These are phyloP conservation scores for Sideroxylon spinosum DNA, from an alignment of 179 eudicot genomes.

Conservation along the genomic window DNA sequence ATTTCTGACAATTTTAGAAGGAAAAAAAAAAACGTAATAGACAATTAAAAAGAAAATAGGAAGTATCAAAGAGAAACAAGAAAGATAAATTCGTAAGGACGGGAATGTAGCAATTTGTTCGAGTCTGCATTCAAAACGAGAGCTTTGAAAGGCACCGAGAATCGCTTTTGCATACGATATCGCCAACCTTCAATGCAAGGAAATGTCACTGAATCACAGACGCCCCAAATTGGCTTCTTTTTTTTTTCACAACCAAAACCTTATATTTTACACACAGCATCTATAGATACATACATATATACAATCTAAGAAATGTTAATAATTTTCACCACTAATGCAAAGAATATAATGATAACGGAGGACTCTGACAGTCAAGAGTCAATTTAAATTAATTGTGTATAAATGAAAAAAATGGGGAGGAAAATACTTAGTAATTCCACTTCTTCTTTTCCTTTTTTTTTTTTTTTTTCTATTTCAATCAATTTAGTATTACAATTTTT, in stretches of 20 bases:
- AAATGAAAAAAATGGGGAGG: too few species aligned
- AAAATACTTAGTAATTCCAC: too few species aligned
- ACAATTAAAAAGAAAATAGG: neutral
- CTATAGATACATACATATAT: neutral
- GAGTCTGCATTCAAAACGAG: constrained; percentile 21
- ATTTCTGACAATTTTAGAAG: too few species aligned
- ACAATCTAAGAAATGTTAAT: too few species aligned
- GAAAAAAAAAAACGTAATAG: neutral
- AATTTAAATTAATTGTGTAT: too few species aligned
- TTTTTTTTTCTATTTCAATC: too few species aligned
- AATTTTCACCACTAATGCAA: too few species aligned
- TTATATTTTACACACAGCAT: neutral
- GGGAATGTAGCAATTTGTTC: constrained; percentile 23
- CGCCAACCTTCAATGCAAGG: constrained; percentile 29
- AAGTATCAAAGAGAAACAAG: neutral
- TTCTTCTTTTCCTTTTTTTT: too few species aligned
- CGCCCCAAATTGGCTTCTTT: constrained; percentile 19
- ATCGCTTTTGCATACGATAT: constrained; percentile 9
- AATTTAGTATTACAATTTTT: too few species aligned
- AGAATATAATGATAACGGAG: too few species aligned
- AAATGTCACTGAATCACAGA: neutral
- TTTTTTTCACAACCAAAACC: neutral
- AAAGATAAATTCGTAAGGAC: neutral
- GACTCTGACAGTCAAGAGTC: too few species aligned
- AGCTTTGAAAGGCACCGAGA: constrained; percentile 25